Evolutionary conservation across 306 rosid genomes (phyloP), one percentile per base, ranked within the genome.

Genomic region (Sophora flavescens): DNA sequence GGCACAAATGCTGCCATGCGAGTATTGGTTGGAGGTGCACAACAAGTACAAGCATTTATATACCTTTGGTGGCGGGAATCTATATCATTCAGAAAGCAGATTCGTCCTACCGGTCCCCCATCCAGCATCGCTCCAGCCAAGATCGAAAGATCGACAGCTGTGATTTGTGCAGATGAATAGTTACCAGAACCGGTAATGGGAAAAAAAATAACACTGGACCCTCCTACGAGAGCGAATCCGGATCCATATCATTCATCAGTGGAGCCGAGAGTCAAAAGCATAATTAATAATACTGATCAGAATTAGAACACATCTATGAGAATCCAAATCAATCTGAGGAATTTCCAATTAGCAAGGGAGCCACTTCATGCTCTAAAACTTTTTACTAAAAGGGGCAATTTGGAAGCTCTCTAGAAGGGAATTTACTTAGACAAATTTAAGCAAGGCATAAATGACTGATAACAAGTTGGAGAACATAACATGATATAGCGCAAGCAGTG

Each of bases 331-430:
- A 79, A 3, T 36, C 38, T 15, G 26, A 65, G 50, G 87, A 60
- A 44, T 84, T 80, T 81, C 77, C 85, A 81, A 22, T 51, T 16
- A 73, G 17, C 75, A 52, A 56, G 61, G 75, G 77, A 84, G 72
- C 54, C 53, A 35, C 17, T 64, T 71, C 51, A 57, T 77, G 68
- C 47, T 58, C 74, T 2, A 13, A 80, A 72, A 45, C 79, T 80
- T 77, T 83, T 73, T 62, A 77, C 82, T 12, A 50, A 68, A 85
- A 63, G 52, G 14, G 84, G 86, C 6, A 79, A 81, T 15, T 22
- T 28, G 70, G 53, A 79, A 80, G 83, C 87, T 44, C 52, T 74
- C 51, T 70, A 41, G 60, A 76, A 75, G 80, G 78, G 83, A 82
- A 71, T 85, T 75, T 75, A 50, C 58, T 48, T 36, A 45, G 75